Base-by-base conservation (phyloP, 768 basidiomycete species). In the Leccinum longicurvipes region DNA sequence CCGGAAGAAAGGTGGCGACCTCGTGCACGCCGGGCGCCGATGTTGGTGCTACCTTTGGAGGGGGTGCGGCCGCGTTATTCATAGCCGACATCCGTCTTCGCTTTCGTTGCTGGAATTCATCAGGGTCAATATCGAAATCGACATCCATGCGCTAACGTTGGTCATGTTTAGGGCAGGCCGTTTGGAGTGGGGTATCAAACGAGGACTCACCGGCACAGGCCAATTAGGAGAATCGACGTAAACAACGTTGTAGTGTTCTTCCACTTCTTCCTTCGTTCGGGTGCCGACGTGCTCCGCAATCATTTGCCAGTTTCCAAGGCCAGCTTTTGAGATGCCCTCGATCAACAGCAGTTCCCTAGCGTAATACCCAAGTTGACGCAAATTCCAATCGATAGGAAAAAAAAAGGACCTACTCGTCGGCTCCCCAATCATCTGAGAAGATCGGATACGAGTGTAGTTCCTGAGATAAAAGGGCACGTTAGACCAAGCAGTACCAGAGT, bases 381-480 rank as follows among this genome's bases (percentile, higher is more conserved):
- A 47, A 44, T 31, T 39, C 21, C 19, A 34, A 28, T 36, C 21
- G 50, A 34, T 42, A 55, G 34, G 3, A 27, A 29, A 41, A 42
- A 47, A 24, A 50, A 4, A 53, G 4, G 48, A 76, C 86, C 72
- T 63, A 93, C 92, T 99, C 96, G 71, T 98, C 96, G 9, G 95
- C 96, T 36, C 94, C 96, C 97, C 96, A 98, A 69, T 96, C 93
- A 54, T 88, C 85, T 8, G 86, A 81, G 65, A 97, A 96, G 65
- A 99, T 97, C 3, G 96, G 97, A 72, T 95, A 92, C 8, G 96
- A 93, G 69, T 97, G 93, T 65, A 95, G 82, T 76, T 97, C 95
- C 94, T 95, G 68, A 11, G 39, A 51, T 55, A 51, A 45, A 48
- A 42, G 45, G n/a, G 2, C 2, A 8, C 11, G 45, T 60, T 4